phyloP scores from a whole-genome alignment of 179 eudicot species.

The Heliamphora pulchella region DNA sequence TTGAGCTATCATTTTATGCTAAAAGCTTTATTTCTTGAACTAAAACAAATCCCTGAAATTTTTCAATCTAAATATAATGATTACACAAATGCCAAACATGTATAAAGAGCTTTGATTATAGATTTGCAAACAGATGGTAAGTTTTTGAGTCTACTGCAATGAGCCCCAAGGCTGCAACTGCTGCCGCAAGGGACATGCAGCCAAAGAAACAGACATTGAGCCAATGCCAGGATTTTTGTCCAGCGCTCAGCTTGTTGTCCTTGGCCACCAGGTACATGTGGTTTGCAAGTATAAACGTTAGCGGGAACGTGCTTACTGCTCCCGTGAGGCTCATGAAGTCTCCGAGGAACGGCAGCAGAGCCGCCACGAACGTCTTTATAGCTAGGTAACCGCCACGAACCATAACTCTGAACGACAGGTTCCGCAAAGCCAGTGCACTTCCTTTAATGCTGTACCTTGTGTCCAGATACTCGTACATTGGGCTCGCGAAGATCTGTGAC shows the following conservation, averaged over 20 bases:
- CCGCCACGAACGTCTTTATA: slow-evolving; percentile 63
- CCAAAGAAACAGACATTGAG: slow-evolving; percentile 61
- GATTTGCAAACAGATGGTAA: slow-evolving; percentile 70
- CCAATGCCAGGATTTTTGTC: slow-evolving; percentile 82
- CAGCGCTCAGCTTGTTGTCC: slow-evolving; percentile 33
- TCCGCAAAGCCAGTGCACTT: slow-evolving; percentile 44
- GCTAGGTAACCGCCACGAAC: slow-evolving; percentile 76
- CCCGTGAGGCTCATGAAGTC: slow-evolving; percentile 93
- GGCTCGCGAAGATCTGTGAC: slow-evolving; percentile 79
- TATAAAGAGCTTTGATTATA: slow-evolving; percentile 19
- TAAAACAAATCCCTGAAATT: too few relatives aligned
- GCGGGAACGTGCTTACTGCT: slow-evolving; percentile 78
- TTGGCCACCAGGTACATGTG: slow-evolving; percentile 79
- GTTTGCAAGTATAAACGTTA: slow-evolving; percentile 80
- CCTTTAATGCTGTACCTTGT: slow-evolving; percentile 67
- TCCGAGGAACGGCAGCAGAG: slow-evolving; percentile 77
- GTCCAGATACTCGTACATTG: slow-evolving; percentile 87
- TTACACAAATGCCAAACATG: too few relatives aligned
- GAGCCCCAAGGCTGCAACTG: slow-evolving; percentile 65
- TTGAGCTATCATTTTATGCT: too few relatives aligned
- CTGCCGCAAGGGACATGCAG: slow-evolving; percentile 51
- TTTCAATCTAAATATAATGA: too few relatives aligned
- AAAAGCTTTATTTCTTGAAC: too few relatives aligned
- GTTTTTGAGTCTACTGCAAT: slow-evolving; percentile 58
- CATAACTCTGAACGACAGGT: slow-evolving; percentile 54